phyloP scores from a whole-genome alignment of 2,329 filamentous ascomycete species.

The Onygenales sp. region DNA sequence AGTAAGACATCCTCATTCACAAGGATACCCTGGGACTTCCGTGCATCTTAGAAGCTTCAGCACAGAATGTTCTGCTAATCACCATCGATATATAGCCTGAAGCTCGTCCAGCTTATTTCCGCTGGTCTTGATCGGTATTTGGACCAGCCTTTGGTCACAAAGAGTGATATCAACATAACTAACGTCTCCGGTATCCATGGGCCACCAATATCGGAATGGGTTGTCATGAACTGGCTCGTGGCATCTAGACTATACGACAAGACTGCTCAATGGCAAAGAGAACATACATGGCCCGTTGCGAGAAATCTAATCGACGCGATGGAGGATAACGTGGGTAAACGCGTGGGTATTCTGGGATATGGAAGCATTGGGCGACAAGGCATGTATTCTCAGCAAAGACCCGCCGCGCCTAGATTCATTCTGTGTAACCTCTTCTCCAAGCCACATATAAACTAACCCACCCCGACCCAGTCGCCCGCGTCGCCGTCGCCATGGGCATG shows the following conservation, averaged over 20 bases:
- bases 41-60: background rate
- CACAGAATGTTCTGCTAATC: background rate
- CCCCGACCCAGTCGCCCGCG: constrained; percentile 36
- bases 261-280: constrained; percentile 49
- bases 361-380: constrained; percentile 54
- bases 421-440: background rate
- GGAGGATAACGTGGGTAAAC: constrained; percentile 48
- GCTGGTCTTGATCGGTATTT: constrained; percentile 49
- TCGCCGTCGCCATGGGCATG: constrained; percentile 59
- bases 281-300: constrained; percentile 42
- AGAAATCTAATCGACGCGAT: constrained; percentile 24
- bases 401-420: background rate
- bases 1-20: constrained; percentile 10
- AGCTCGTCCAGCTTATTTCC: constrained; percentile 48
- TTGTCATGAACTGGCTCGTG: constrained; percentile 52
- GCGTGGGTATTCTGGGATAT: constrained; percentile 53
- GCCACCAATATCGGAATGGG: constrained; percentile 59
- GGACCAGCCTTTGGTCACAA: constrained; percentile 43
- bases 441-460: background rate
- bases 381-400: constrained; percentile 18
- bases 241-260: constrained; percentile 45
- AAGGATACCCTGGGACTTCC: too few relatives aligned
- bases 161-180: constrained; percentile 44
- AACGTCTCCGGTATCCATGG: constrained; percentile 50
- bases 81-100: constrained; percentile 19